Evolutionary conservation across 164 flowering plant genomes (phyloP), one percentile per base, ranked within the genome.

Genomic region (Tetracentron sinense): DNA sequence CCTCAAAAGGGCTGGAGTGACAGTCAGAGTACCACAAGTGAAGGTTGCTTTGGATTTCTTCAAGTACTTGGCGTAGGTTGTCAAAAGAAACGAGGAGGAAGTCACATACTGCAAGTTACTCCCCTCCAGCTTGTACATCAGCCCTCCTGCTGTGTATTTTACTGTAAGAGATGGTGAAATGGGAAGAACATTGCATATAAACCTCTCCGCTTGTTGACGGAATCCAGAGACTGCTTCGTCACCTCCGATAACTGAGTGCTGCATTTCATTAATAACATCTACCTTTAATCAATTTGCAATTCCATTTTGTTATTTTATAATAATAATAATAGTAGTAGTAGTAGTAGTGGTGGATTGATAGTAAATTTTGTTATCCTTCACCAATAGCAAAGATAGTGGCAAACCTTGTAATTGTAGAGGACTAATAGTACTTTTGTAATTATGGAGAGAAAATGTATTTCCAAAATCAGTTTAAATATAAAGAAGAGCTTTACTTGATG

Each of bases 71-170:
- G 81, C 77, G 54, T 77, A 75, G 28, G 72, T 54, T 0, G 66
- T 46, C 30, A 78, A 64, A 12, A 78, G 55, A 31, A 80, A 78
- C 3, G 81, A 56, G 1, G 69, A 23, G 23, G 78, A 57, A 2
- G 81, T 75, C 22, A 69, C 73, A 63, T 80, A 69, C 20, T 80
- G 83, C 72, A 77, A 54, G 69, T 80, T 80, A 61, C 71, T 69
- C 28, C 64, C 81, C 31, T 54, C 51, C 58, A 64, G 38, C 51
- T 75, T 77, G 60, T 60, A 73, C 4, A 80, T 15, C 7, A 80
- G 76, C 19, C 79, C 83, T 25, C 83, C 76, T 64, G 72, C 72
- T 4, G 79, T 73, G 64, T 74, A 76, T 33, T 56, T 19, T 10
- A 64, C 62, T 11, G 60, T 19, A 14, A 60, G 50, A 33, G 50